A percentile compares a stretch with the other conserved stretches of the same genome.
Conservation (phyloP, 2,329 filamentous ascomycete species). For the Pleomassaria siparia region DNA sequence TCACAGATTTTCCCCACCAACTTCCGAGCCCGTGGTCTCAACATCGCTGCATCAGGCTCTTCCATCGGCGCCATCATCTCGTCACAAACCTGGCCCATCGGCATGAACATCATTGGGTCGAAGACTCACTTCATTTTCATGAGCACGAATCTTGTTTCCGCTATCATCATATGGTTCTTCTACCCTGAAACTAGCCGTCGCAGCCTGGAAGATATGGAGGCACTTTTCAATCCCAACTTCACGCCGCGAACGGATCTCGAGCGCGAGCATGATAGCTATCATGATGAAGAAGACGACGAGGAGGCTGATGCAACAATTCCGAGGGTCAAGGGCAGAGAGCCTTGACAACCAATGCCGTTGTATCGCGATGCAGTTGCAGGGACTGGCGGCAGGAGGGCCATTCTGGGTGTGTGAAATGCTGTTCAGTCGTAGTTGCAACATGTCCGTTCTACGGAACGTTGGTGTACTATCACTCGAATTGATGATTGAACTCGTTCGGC, state of each 20-base stretch:
- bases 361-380: background rate
- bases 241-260: slow-evolving; percentile 35
- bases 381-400: background rate
- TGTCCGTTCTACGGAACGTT: too few species aligned
- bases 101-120: slow-evolving; percentile 53
- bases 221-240: slow-evolving; percentile 54
- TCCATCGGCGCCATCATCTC: slow-evolving; percentile 59
- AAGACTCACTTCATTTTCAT: slow-evolving; percentile 62
- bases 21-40: slow-evolving; percentile 59
- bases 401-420: background rate
- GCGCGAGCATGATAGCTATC: slow-evolving; percentile 14
- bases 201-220: slow-evolving; percentile 66
- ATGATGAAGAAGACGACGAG: slow-evolving; percentile 15
- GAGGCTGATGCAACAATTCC: slow-evolving; percentile 4
- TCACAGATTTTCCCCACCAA: slow-evolving; percentile 61
- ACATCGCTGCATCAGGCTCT: slow-evolving; percentile 57
- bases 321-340: background rate
- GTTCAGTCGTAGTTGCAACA: background rate
- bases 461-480: too few species aligned
- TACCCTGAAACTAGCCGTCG: slow-evolving; percentile 59
- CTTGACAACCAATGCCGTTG: slow-evolving; percentile 10
- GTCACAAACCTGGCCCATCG: slow-evolving; percentile 59
- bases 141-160: slow-evolving; percentile 51
- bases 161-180: slow-evolving; percentile 45
- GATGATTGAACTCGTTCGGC: too few species aligned